A percentile compares a stretch with the other conserved stretches of the same genome.
Conservation (phyloP, 1,284 basidiomycete genomes). For the Athelia sp. region DNA sequence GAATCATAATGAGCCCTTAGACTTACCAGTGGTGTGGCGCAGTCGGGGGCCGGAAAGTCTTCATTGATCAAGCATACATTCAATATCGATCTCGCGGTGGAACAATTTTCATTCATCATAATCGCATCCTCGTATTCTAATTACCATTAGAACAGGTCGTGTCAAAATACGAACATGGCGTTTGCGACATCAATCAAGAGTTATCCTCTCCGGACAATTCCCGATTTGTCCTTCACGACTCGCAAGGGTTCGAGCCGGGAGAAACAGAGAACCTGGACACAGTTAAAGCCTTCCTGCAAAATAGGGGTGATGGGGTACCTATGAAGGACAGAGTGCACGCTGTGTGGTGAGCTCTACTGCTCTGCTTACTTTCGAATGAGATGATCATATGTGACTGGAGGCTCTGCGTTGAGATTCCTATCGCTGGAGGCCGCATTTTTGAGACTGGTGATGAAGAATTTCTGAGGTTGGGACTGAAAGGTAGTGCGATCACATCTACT, state of each 20-base stretch:
- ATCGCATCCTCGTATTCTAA: neutral
- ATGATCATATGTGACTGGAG: constrained; percentile 1
- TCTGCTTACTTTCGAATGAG: neutral
- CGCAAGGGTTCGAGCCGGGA: constrained; percentile 21
- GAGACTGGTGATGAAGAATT: constrained; percentile 21
- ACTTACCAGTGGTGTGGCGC: neutral
- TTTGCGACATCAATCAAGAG: constrained; percentile 18
- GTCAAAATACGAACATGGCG: constrained; percentile 12
- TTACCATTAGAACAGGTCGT: constrained; percentile 12
- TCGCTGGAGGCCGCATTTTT: constrained; percentile 15
- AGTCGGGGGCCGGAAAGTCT: constrained; percentile 22
- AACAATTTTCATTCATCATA: too few relatives aligned
- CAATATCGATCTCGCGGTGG: constrained; percentile 15
- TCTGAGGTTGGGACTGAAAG: constrained; percentile 12
- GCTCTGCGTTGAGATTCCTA: constrained; percentile 21
- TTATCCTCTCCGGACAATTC: constrained; percentile 18
- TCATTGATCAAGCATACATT: constrained; percentile 19
- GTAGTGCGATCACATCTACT: neutral
- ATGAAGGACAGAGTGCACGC: constrained; percentile 23
- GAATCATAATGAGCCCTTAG: too few relatives aligned
- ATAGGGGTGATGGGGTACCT: constrained; percentile 6
- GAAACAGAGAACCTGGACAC: constrained; percentile 17
- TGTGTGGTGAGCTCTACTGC: constrained; percentile 16
- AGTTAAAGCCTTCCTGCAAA: constrained; percentile 17
- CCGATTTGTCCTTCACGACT: constrained; percentile 23